Evolutionary conservation across 2,329 filamentous ascomycete species (phyloP), one percentile per base, ranked within the genome.

Genomic region (Calonectria henricotiae): DNA sequence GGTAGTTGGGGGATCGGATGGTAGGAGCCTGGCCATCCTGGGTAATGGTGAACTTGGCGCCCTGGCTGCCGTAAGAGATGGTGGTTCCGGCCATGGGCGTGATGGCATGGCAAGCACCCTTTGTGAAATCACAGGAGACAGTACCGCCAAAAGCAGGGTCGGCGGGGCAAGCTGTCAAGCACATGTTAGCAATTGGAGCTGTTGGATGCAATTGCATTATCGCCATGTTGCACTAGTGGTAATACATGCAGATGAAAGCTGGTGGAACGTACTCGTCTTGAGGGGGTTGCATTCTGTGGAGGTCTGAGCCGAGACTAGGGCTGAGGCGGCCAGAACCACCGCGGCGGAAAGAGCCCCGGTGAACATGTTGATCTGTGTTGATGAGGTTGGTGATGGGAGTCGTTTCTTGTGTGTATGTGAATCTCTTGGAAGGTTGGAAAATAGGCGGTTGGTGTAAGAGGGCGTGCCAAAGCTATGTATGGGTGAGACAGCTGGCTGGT

Each of bases 1-100:
- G 94, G 87, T 97, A 98, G 89, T 95, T 95, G 79, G 91, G 88
- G 67, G 89, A 89, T 78, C 87, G 88, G 82, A 97, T 94, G 39
- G 93, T 94, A 43, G 94, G 92, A 60, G 89, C 90, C 62, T 94
- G 88, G 13, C 80, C 86, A 73, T 90, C 88, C 62, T 89, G 85
- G 41, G 88, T 89, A 84, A 98, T 98, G 77, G 89, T 88, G 83
- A 90, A 90, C 72, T 84, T 81, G 71, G 88, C 88, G 73, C 89
- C 89, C 44, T 85, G 81, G 65, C 75, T 73, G 76, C 84, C 83
- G 79, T 89, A 89, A 37, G 75, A 79, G 63, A 90, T 74, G 30
- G 73, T 81, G 72, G 88, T 89, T 70, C 87, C 88, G 6, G 80
- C 80, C 54, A 85, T 82, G 55, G 78, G 73, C 37, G 80, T 81